These are phyloP conservation scores for Linum usitatissimum DNA, from an alignment of 345 rosid genomes.

Conservation along the genomic window DNA sequence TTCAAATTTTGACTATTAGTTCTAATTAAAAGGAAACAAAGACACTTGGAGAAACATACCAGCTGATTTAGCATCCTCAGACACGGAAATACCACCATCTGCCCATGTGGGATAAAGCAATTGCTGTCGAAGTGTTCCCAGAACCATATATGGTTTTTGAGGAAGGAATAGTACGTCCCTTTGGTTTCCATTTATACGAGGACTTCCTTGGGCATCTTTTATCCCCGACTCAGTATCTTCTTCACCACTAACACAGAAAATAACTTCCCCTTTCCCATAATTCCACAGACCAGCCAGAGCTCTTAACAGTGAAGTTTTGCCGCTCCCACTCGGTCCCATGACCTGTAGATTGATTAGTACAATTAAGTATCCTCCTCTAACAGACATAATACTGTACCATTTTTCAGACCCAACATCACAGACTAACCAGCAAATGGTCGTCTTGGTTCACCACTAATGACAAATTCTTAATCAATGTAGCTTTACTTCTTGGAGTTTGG, in stretches of 20 bases:
- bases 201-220: constrained; percentile 18
- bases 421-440: constrained; percentile 73
- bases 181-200: constrained; percentile 22
- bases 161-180: constrained; percentile 73
- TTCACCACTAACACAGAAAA: constrained; percentile 43
- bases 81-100: constrained; percentile 19
- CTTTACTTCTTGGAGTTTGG: constrained; percentile 62
- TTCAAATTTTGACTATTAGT: neutral
- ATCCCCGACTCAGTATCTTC: constrained; percentile 24
- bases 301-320: constrained; percentile 89
- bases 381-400: constrained; percentile 11
- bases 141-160: constrained; percentile 93
- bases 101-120: constrained; percentile 84
- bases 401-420: constrained; percentile 13
- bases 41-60: constrained; percentile 22
- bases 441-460: constrained; percentile 40
- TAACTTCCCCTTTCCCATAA: constrained; percentile 73
- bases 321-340: constrained; percentile 88
- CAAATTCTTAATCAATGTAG: constrained; percentile 60
- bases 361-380: constrained; percentile 8
- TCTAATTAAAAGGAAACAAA: neutral
- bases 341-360: constrained; percentile 41
- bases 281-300: constrained; percentile 94
- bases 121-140: constrained; percentile 92
- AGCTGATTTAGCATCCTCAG: constrained; percentile 22